phyloP scores from a whole-genome alignment of 306 rosid species.

The Dryas alaskensis region DNA sequence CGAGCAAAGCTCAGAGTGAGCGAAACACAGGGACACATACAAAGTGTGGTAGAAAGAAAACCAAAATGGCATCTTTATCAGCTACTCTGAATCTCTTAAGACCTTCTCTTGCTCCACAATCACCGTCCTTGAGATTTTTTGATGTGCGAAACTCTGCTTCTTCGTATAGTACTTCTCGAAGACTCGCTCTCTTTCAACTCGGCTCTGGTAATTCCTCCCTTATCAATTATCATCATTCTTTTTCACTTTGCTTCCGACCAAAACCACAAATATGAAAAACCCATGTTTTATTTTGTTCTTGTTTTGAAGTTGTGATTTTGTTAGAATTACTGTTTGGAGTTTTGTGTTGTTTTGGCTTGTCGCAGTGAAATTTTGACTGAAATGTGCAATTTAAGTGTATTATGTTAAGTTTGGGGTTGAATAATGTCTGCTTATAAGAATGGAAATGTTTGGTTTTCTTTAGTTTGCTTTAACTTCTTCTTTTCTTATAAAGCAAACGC shows the following conservation, averaged over 20 bases:
- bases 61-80: constrained; percentile 22
- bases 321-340: background rate
- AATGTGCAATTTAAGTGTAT: constrained; percentile 4
- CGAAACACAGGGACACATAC: background rate
- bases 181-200: constrained; percentile 42
- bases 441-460: background rate
- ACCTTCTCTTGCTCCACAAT: constrained; percentile 18
- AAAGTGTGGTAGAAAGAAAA: background rate
- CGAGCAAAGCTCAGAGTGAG: background rate
- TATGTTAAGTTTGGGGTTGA: constrained; percentile 6
- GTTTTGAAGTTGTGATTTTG: background rate
- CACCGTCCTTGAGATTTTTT: constrained; percentile 3
- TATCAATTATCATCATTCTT: background rate
- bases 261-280: background rate
- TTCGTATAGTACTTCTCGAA: constrained; percentile 42
- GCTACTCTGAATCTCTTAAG: constrained; percentile 13
- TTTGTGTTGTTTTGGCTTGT: background rate
- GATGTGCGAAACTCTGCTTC: constrained; percentile 17
- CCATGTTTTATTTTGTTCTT: background rate
- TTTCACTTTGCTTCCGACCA: background rate
- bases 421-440: background rate
- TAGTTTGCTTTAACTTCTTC: background rate
- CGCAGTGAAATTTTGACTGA: background rate
- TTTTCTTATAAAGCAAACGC: background rate
- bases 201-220: constrained; percentile 40